phyloP scores from a whole-genome alignment of 305 asterid species.

The Solanum hybrid region DNA sequence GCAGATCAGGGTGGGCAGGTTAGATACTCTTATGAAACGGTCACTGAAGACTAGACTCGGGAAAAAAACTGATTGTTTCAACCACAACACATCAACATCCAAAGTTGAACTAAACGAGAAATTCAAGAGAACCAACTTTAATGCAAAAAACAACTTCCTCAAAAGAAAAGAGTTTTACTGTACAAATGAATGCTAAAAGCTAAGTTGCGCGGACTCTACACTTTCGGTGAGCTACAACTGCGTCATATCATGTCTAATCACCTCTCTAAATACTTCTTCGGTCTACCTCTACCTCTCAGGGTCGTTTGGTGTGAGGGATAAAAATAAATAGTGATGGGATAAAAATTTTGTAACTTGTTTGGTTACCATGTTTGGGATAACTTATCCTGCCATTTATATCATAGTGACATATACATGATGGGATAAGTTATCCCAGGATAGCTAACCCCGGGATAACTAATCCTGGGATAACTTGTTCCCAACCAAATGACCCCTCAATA shows the following conservation, averaged over 20 bases:
- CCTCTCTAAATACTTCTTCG: not conserved
- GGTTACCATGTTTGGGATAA: too few species aligned
- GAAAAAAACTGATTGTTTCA: not conserved
- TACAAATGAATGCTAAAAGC: not conserved
- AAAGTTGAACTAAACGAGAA: not conserved
- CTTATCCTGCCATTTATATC: too few species aligned
- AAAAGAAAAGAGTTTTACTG: not conserved
- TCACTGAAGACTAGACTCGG: not conserved
- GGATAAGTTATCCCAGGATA: too few species aligned
- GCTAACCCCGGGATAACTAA: too few species aligned
- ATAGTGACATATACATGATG: too few species aligned
- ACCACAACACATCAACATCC: not conserved
- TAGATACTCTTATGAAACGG: not conserved
- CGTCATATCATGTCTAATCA: not conserved
- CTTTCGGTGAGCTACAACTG: not conserved
- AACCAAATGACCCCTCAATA: not conserved
- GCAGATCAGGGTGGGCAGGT: not conserved
- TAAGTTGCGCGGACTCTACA: not conserved
- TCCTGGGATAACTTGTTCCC: too few species aligned
- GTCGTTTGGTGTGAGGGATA: too few species aligned
- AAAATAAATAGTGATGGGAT: too few species aligned
- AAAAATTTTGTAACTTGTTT: too few species aligned
- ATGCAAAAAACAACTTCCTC: not conserved
- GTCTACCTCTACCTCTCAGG: not conserved
- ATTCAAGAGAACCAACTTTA: not conserved